Percentiles rank a stretch among this genome's conserved stretches.
These are phyloP conservation scores for Corylus avellana DNA, from an alignment of 306 rosid species.

Conservation along the genomic window DNA sequence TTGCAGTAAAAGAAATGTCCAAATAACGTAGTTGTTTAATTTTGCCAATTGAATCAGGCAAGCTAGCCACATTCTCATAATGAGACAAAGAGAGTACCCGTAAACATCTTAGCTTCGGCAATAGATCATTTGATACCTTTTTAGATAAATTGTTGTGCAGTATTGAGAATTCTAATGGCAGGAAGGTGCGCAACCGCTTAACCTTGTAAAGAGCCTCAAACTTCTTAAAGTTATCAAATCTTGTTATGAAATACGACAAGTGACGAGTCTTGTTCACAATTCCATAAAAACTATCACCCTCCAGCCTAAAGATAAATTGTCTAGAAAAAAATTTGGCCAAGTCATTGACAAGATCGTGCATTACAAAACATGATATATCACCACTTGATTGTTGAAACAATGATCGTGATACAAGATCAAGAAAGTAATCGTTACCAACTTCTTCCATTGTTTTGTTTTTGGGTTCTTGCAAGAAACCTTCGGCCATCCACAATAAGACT, in stretches of 20 bases:
- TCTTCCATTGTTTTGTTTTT: neutral
- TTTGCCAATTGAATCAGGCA: neutral
- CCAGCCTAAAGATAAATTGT: too few relatives aligned
- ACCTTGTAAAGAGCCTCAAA: neutral
- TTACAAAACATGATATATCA: neutral
- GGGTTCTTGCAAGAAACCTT: neutral
- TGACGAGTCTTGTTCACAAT: conserved; percentile 12
- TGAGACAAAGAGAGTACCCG: neutral
- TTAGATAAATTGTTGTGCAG: neutral
- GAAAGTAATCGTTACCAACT: conserved; percentile 5
- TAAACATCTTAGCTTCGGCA: neutral
- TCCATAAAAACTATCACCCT: neutral
- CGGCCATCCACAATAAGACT: conserved; percentile 26
- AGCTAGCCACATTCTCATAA: neutral
- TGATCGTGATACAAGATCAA: conserved; percentile 9
- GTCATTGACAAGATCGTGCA: conserved; percentile 23
- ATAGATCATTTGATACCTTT: neutral
- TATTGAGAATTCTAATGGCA: neutral
- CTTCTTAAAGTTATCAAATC: too few relatives aligned
- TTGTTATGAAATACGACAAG: neutral
- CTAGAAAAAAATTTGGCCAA: conserved; percentile 6
- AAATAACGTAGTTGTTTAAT: conserved; percentile 19
- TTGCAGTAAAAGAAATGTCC: neutral
- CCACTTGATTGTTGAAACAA: conserved; percentile 4
- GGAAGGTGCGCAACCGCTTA: neutral